A percentile compares a stretch with the other conserved stretches of the same genome.
Conservation (phyloP, 805 yeast species). For the Yamadazyma insecticola region DNA sequence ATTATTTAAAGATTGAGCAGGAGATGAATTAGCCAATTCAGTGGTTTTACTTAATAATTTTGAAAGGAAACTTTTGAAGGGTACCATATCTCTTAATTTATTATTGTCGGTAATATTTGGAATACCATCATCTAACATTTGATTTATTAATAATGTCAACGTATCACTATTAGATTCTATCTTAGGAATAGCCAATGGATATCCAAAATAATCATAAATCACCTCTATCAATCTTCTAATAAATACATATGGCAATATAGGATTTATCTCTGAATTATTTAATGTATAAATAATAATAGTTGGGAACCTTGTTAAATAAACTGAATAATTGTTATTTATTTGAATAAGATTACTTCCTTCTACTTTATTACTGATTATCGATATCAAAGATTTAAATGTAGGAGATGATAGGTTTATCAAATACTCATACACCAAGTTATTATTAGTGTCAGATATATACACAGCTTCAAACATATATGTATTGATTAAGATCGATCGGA, state of each 20-base stretch:
- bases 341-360: constrained; percentile 18
- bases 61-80: constrained; percentile 53
- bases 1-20: constrained; percentile 14
- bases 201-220: constrained; percentile 55
- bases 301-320: constrained; percentile 18
- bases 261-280: constrained; percentile 32
- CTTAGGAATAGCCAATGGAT: constrained; percentile 51
- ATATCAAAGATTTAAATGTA: constrained; percentile 22
- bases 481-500: neutral
- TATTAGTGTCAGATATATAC: constrained; percentile 35
- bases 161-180: constrained; percentile 69
- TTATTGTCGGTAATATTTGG: constrained; percentile 74
- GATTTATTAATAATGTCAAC: constrained; percentile 64
- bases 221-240: constrained; percentile 45
- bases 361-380: constrained; percentile 5
- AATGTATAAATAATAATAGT: constrained; percentile 25
- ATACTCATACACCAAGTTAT: constrained; percentile 33
- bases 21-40: constrained; percentile 25
- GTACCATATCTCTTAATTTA: constrained; percentile 63
- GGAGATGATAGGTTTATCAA: constrained; percentile 28
- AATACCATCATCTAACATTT: constrained; percentile 71
- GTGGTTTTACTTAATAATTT: constrained; percentile 44
- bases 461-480: constrained; percentile 40
- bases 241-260: constrained; percentile 53
- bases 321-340: constrained; percentile 25